These are phyloP conservation scores for Litsea cubeba DNA, from an alignment of 164 flowering plant species.

Conservation along the genomic window DNA sequence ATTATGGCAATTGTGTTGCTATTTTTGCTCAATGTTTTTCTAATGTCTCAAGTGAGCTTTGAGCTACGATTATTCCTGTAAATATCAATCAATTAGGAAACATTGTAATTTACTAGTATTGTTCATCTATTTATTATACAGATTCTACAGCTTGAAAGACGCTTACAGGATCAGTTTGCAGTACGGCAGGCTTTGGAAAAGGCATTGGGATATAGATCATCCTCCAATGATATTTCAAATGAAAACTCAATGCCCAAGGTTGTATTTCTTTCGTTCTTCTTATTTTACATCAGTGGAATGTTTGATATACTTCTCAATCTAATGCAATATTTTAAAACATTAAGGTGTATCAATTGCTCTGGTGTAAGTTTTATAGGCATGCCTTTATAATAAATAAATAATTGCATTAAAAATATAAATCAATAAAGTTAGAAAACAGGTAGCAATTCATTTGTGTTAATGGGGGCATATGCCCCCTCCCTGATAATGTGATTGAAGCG, in stretches of 20 bases:
- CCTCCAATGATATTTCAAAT: slow-evolving; percentile 20
- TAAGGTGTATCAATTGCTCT: background rate
- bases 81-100: background rate
- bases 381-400: background rate
- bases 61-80: background rate
- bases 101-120: background rate
- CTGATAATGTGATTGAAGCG: no score
- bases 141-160: slow-evolving; percentile 63
- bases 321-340: background rate
- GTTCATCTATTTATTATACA: slow-evolving; percentile 15
- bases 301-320: background rate
- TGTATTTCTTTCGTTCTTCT: slow-evolving; percentile 2
- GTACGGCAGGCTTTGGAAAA: slow-evolving; percentile 52
- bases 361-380: background rate
- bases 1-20: no score
- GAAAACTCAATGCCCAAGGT: slow-evolving; percentile 58
- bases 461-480: no score
- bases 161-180: slow-evolving; percentile 50
- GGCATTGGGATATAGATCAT: slow-evolving; percentile 44
- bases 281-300: slow-evolving; percentile 1
- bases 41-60: no score
- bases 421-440: background rate
- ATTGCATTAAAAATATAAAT: no score
- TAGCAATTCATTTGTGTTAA: no score
- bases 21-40: no score